Percentiles rank a stretch among this genome's conserved stretches.
Evolutionary conservation across 306 rosid genomes (phyloP).

Genomic region (Carpinus fangiana): DNA sequence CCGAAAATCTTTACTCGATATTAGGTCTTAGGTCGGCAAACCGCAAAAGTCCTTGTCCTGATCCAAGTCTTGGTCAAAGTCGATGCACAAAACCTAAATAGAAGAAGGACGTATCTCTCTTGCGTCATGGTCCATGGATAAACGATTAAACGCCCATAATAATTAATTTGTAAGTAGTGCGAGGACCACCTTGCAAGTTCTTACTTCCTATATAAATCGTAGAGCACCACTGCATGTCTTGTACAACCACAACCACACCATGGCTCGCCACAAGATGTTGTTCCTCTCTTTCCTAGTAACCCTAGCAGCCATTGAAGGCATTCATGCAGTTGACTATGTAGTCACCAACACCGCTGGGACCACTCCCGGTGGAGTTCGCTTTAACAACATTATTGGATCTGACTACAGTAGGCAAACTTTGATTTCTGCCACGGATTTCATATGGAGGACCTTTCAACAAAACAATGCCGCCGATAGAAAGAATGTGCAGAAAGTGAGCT

Average conservation of each 20-base stretch:
- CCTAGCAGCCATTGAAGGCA: conserved; percentile 16
- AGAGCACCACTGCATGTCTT: not conserved
- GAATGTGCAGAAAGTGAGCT: conserved; percentile 21
- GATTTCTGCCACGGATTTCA: conserved; percentile 30
- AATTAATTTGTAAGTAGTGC: not conserved
- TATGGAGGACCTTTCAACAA: conserved; percentile 32
- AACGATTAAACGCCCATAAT: too few species aligned
- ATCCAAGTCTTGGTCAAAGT: not conserved
- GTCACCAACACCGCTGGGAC: conserved; percentile 31
- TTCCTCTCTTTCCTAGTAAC: conserved; percentile 23
- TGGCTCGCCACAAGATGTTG: conserved; percentile 20
- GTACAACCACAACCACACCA: not conserved
- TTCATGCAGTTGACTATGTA: conserved; percentile 20
- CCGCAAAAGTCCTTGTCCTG: too few species aligned
- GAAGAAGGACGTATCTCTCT: too few species aligned
- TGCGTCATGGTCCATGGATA: too few species aligned
- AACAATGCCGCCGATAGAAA: conserved; percentile 16
- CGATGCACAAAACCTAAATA: not conserved
- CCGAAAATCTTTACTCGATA: too few species aligned
- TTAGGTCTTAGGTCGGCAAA: too few species aligned
- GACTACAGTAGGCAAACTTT: conserved; percentile 33
- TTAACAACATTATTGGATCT: conserved; percentile 34
- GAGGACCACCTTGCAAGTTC: not conserved
- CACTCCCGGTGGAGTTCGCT: conserved; percentile 29
- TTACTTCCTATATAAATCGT: not conserved